These are phyloP conservation scores for Cryphonectria carpinicola DNA, from an alignment of 2,329 filamentous ascomycete genomes.

Conservation along the genomic window DNA sequence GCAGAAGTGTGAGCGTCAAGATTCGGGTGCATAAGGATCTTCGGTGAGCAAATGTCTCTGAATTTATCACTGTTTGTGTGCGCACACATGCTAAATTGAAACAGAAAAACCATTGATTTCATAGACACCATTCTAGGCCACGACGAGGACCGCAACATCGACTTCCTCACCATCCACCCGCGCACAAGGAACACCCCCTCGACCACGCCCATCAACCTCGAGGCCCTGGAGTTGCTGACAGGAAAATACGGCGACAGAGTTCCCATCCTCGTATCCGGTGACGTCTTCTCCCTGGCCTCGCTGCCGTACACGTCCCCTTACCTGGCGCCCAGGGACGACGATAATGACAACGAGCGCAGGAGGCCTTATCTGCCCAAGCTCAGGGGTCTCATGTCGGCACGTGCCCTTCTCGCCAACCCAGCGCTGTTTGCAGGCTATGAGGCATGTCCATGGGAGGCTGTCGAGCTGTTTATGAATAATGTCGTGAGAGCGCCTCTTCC, in stretches of 20 bases:
- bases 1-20: slow-evolving; percentile 69
- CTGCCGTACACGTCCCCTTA: slow-evolving; percentile 49
- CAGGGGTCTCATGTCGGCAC: slow-evolving; percentile 70
- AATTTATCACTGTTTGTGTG: not conserved
- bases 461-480: slow-evolving; percentile 65
- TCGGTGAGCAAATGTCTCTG: slow-evolving; percentile 41
- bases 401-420: slow-evolving; percentile 69
- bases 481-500: slow-evolving; percentile 62
- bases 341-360: slow-evolving; percentile 32
- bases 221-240: slow-evolving; percentile 61
- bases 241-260: slow-evolving; percentile 56
- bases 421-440: slow-evolving; percentile 63
- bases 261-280: slow-evolving; percentile 70
- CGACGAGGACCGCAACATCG: slow-evolving; percentile 55
- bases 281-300: slow-evolving; percentile 62
- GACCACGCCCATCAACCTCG: slow-evolving; percentile 62
- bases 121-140: slow-evolving; percentile 64
- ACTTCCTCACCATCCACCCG: slow-evolving; percentile 73
- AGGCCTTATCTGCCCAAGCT: slow-evolving; percentile 48
- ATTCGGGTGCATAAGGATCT: slow-evolving; percentile 70
- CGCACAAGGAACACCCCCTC: slow-evolving; percentile 65
- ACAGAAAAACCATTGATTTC: slow-evolving; percentile 62
- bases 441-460: slow-evolving; percentile 63
- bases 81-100: not conserved
- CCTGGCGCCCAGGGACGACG: slow-evolving; percentile 36